phyloP scores from a whole-genome alignment of 1,284 basidiomycete species.

The Cryptococcus sp. region DNA sequence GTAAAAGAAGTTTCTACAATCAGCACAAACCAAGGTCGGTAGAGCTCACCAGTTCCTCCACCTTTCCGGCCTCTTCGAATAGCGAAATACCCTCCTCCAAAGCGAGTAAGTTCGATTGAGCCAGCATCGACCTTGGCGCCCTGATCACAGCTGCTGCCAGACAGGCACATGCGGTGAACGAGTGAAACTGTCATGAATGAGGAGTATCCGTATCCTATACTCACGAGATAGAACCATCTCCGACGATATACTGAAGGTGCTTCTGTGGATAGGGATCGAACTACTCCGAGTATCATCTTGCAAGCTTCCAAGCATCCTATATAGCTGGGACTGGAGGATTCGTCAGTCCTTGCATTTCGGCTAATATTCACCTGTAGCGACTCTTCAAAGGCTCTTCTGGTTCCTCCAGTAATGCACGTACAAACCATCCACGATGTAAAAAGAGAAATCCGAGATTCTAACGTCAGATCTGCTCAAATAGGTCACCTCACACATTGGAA shows the following conservation, averaged over 20 bases:
- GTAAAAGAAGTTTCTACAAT: not conserved
- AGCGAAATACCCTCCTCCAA: not conserved
- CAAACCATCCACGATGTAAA: not conserved
- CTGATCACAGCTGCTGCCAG: not conserved
- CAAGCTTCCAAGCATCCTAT: not conserved
- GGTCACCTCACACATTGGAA: too few species aligned
- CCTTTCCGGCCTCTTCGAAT: not conserved
- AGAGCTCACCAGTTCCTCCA: not conserved
- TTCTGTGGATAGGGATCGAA: not conserved
- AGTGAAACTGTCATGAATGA: not conserved
- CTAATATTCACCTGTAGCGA: not conserved
- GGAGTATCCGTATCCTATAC: too few species aligned
- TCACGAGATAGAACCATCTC: too few species aligned
- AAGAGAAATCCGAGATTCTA: not conserved
- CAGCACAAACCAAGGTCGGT: not conserved
- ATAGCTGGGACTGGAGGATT: not conserved
- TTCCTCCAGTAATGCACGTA: not conserved
- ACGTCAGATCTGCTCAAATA: not conserved
- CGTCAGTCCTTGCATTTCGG: not conserved
- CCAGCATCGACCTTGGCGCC: not conserved
- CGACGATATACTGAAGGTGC: too few species aligned
- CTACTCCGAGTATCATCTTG: not conserved
- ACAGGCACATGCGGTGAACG: not conserved
- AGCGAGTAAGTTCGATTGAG: not conserved
- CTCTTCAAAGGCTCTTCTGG: not conserved